phyloP scores from a whole-genome alignment of 164 flowering plant genomes.

The Vitis riparia region DNA sequence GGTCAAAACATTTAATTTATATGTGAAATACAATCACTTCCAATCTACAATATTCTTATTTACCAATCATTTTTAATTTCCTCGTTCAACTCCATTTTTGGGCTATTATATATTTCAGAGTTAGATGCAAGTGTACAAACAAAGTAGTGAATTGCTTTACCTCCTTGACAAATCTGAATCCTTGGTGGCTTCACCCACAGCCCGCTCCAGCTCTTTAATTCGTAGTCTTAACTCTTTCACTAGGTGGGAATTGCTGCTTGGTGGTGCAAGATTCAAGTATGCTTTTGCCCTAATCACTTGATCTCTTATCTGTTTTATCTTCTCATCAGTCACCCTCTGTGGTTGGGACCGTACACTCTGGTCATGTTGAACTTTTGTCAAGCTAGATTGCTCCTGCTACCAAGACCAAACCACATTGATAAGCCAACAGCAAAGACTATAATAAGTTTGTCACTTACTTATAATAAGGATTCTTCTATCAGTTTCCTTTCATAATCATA shows the following conservation, averaged over 20 bases:
- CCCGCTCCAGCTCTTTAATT: constrained; percentile 74
- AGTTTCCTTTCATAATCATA: not conserved
- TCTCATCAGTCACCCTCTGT: constrained; percentile 50
- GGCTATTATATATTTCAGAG: not conserved
- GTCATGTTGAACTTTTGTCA: constrained; percentile 20
- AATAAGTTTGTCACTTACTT: not conserved
- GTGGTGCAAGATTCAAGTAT: constrained; percentile 66
- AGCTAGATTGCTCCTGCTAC: constrained; percentile 36
- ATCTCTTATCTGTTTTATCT: constrained; percentile 76
- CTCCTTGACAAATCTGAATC: constrained; percentile 79
- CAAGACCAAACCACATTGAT: constrained; percentile 9
- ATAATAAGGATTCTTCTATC: constrained; percentile 1
- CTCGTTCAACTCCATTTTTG: not conserved
- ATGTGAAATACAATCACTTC: too few relatives aligned
- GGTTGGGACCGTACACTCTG: constrained; percentile 19
- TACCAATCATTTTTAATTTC: not conserved
- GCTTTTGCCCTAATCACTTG: constrained; percentile 80
- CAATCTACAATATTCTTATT: not conserved
- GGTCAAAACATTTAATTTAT: not conserved
- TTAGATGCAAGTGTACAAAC: not conserved
- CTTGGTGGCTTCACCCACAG: constrained; percentile 61
- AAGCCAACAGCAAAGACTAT: not conserved
- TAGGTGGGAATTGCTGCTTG: constrained; percentile 65
- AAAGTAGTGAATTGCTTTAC: constrained; percentile 33
- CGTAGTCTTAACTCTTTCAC: constrained; percentile 75